Evolutionary conservation across 257 asterid species (phyloP), one percentile per base, ranked within the genome.

Genomic region (Paraleonurus japonicus): DNA sequence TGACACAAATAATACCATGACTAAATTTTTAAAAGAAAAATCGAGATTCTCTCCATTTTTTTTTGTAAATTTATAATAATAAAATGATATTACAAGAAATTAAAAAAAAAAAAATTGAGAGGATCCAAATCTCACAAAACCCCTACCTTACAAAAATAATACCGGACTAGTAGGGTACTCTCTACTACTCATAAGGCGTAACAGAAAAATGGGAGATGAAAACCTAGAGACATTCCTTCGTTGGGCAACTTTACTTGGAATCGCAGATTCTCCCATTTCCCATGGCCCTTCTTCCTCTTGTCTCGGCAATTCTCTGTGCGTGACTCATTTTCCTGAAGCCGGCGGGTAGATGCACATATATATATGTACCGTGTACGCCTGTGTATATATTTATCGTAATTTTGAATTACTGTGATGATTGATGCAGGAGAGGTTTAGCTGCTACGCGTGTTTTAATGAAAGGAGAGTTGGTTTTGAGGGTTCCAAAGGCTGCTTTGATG

Each of bases 381-480:
- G 5, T 35, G 13, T 24, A 10, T 43, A 16, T 43, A 11, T 24
- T 28, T 45, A 35, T 19, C 12, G 8, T 68, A 48, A 66, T 4
- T 67, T 51, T 61, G 22, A 4, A 23, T 20, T 3, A 55, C 5
- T n/a, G 39, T 15, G 37, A 28, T 33, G 9, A 55, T 26, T 78
- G 65, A 53, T 79, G 53, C 85, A 94, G 97, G 87, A 85, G 99
- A 80, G 98, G 99, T 43, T 85, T 94, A 58, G 95, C 89, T 74
- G 96, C 96, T 55, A 80, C 80, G 50, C 99, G 96, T 51, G 82
- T 35, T 74, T 70, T 91, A 47, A 75, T 75, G 75, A 82, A 86
- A 80, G 98, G 98, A 33, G 98, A 91, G 76, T 73, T 88, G 84
- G 75, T 91, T 67, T 76, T 94, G 66, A 88, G 85, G 78, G 98